A percentile compares a stretch with the other conserved stretches of the same genome.
Evolutionary conservation across 345 rosid genomes (phyloP).

Genomic region (Jatropha curcas): DNA sequence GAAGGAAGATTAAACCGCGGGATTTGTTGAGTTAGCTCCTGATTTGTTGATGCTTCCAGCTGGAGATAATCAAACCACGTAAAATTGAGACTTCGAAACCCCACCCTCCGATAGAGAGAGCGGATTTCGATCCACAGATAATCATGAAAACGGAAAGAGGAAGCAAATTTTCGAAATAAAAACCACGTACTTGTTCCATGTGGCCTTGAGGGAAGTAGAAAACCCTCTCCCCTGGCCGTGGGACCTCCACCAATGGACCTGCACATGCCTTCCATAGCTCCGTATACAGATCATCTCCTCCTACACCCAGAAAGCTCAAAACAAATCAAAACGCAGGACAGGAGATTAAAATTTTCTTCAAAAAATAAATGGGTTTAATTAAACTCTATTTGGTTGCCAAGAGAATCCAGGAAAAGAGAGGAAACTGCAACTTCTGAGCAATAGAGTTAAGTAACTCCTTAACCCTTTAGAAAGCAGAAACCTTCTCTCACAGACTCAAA

Average conservation of each 20-base stretch:
- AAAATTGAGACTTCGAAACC: neutral
- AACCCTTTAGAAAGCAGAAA: neutral
- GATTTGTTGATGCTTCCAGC: slow-evolving; percentile 89
- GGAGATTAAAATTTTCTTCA: no score
- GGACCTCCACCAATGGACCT: slow-evolving; percentile 80
- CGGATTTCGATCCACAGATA: neutral
- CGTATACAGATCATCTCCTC: slow-evolving; percentile 50
- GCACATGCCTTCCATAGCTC: slow-evolving; percentile 92
- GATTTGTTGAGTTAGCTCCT: slow-evolving; percentile 64
- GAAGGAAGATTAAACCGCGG: slow-evolving; percentile 69
- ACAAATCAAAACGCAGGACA: slow-evolving; percentile 9
- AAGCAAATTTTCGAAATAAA: slow-evolving; percentile 5
- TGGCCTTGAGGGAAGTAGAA: slow-evolving; percentile 95
- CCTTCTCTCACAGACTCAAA: neutral
- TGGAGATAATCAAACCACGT: slow-evolving; percentile 21
- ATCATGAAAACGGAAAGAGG: slow-evolving; percentile 12
- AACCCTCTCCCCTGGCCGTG: slow-evolving; percentile 56
- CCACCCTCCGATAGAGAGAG: neutral
- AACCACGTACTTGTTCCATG: slow-evolving; percentile 73
- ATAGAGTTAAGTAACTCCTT: slow-evolving; percentile 8
- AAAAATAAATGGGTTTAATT: neutral
- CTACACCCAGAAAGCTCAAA: slow-evolving; percentile 31
- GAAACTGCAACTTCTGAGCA: neutral
- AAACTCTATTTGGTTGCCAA: slow-evolving; percentile 20
- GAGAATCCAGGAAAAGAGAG: slow-evolving; percentile 15